These are phyloP conservation scores for Blepharisma stoltei DNA, from an alignment of 73 alveolate species.

Conservation along the genomic window DNA sequence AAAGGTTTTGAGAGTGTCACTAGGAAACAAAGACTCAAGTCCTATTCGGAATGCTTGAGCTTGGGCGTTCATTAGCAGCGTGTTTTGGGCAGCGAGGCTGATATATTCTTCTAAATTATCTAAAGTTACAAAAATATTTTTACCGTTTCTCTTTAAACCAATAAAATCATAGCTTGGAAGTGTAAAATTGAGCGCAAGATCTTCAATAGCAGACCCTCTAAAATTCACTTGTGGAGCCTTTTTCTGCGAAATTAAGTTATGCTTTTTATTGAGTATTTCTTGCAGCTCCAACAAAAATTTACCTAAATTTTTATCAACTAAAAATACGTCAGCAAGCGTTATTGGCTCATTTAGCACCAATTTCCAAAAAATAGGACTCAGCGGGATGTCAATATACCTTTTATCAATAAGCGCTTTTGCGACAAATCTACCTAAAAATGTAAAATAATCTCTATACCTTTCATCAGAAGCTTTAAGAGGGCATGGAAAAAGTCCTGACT, in stretches of 20 bases:
- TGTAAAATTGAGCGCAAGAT: conserved; percentile 63
- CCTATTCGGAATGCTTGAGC: conserved; percentile 78
- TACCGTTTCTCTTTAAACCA: conserved; percentile 68
- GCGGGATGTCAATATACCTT: conserved; percentile 83
- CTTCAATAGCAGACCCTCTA: conserved; percentile 39
- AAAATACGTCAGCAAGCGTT: conserved; percentile 28
- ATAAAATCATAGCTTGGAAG: conserved; percentile 78
- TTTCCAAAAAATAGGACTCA: conserved; percentile 80
- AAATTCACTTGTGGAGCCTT: conserved; percentile 34
- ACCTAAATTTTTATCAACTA: conserved; percentile 33
- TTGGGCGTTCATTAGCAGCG: conserved; percentile 58
- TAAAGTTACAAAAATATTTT: conserved; percentile 49
- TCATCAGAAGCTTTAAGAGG: conserved; percentile 23
- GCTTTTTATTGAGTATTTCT: conserved; percentile 33
- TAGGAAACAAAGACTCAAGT: conserved; percentile 63
- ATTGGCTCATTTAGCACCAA: conserved; percentile 62
- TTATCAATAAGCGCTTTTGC: conserved; percentile 93
- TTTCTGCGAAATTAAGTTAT: background rate
- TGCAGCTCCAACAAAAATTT: conserved; percentile 51
- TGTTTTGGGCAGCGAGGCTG: conserved; percentile 56
- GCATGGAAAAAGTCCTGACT: conserved; percentile 23
- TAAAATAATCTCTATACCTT: background rate
- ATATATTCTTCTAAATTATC: conserved; percentile 79
- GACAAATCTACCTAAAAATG: conserved; percentile 75
- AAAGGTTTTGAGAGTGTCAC: conserved; percentile 67